Evolutionary conservation across 2,329 filamentous ascomycete genomes (phyloP), one percentile per base, ranked within the genome.

Genomic region (Colletotrichum sp.): DNA sequence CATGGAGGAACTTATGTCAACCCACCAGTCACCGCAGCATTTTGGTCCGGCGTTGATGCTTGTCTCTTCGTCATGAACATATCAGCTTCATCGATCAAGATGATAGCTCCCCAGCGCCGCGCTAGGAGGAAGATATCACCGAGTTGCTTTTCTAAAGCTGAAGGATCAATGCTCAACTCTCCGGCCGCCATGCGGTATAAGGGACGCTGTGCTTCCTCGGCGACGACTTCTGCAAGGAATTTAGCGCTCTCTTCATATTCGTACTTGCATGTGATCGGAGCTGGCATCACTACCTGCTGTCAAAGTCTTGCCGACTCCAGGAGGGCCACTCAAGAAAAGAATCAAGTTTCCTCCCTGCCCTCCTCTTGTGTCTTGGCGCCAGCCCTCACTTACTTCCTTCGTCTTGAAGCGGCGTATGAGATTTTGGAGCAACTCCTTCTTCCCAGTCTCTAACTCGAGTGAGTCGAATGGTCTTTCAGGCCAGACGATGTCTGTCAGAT

Each of bases 361-460:
- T 6, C 0, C 34, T n/a, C n/a, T 8, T 0, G 36, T n/a, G 5
- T 18, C 63, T 18, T 2, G 16, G 0, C 18, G 0, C 0, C 15
- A 43, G 7, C 12, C 63, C 6, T n/a, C n/a, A 12, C 2, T 18
- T 28, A 2, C 0, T 52, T 9, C 21, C 8, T 21, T 28, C 5
- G 6, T 16, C 30, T 38, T 10, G 63, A 66, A 66, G 24, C 63
- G 18, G 4, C 21, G 4, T 5, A 21, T 21, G 8, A 66, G 13
- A 6, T 21, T 12, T 1, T 21, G 13, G 8, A 66, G 16, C 15
- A 43, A 38, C 0, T 2, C 1, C 34, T 66, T 66, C 26, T 66
- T 36, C 3, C 15, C 34, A 15, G 3, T 2, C 1, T 26, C 18
- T 2, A 66, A 21, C n/a, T 28, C 30, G 3, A 66, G 34, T 8